These are phyloP conservation scores for Porpolomopsis calyptriformis DNA, from an alignment of 768 basidiomycete genomes.

Conservation along the genomic window DNA sequence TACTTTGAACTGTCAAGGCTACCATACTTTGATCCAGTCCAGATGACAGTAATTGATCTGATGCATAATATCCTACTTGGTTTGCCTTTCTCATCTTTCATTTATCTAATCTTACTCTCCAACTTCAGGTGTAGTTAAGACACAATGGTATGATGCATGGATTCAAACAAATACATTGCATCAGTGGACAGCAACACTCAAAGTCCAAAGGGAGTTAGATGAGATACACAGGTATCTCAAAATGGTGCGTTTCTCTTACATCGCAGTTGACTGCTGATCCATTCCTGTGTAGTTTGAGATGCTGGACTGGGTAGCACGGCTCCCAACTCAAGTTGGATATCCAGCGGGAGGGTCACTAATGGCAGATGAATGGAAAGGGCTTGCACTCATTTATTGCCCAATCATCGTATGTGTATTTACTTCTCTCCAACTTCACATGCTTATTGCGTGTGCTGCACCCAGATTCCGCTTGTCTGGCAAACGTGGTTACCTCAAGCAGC, in stretches of 20 bases:
- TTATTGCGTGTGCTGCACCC: not conserved
- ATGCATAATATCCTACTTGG: slow-evolving; percentile 26
- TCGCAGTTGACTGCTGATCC: not conserved
- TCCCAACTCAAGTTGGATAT: slow-evolving; percentile 20
- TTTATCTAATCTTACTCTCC: not conserved
- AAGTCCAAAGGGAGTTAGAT: slow-evolving; percentile 7
- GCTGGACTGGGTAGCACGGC: not conserved
- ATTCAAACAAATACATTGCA: slow-evolving; percentile 12
- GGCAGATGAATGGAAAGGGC: slow-evolving; percentile 25
- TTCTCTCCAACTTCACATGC: not conserved
- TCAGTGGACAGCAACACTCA: slow-evolving; percentile 8
- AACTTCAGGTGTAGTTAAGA: slow-evolving; percentile 17
- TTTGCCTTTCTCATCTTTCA: not conserved
- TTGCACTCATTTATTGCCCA: slow-evolving; percentile 20
- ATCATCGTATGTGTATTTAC: slow-evolving; percentile 15
- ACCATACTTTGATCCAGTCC: slow-evolving; percentile 20
- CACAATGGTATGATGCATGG: slow-evolving; percentile 18
- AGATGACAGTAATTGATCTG: slow-evolving; percentile 21
- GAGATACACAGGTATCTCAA: slow-evolving; percentile 9
- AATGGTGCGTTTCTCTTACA: slow-evolving; percentile 3
- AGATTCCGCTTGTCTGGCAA: slow-evolving; percentile 22
- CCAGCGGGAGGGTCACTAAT: slow-evolving; percentile 25
- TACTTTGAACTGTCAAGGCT: slow-evolving; percentile 16
- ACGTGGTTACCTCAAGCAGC: slow-evolving; percentile 8
- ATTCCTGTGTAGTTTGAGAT: slow-evolving; percentile 3